Conservation (phyloP, 1,139 yeast species). For the Pichia cactophila region DNA sequence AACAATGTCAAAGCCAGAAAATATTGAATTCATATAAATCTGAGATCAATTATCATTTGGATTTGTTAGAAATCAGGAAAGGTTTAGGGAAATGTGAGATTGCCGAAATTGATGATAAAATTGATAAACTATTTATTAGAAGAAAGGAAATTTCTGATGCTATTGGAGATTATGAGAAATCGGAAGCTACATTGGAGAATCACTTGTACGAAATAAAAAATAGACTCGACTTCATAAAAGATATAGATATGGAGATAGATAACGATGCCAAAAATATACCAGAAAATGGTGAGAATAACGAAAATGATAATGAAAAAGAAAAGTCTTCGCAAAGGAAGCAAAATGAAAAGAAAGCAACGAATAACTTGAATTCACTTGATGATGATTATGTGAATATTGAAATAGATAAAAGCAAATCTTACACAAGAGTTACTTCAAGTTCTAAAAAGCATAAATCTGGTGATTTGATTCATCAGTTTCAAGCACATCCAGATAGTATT, state of each 20-base stretch:
- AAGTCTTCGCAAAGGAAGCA: background rate
- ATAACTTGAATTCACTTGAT: background rate
- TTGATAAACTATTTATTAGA: slow-evolving; percentile 41
- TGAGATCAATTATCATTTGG: slow-evolving; percentile 40
- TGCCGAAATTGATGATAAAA: slow-evolving; percentile 49
- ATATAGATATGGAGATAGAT: slow-evolving; percentile 12
- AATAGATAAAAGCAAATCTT: slow-evolving; percentile 7
- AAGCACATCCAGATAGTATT: slow-evolving; percentile 47
- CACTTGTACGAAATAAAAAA: slow-evolving; percentile 36
- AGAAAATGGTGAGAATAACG: slow-evolving; percentile 10
- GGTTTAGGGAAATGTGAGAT: slow-evolving; percentile 58
- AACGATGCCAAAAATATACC: slow-evolving; percentile 7
- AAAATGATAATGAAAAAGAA: background rate
- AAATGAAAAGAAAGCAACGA: background rate
- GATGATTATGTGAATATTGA: slow-evolving; percentile 6
- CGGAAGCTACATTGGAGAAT: slow-evolving; percentile 46
- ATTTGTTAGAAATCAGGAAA: slow-evolving; percentile 52
- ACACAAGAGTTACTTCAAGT: slow-evolving; percentile 10
- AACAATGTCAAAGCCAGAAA: slow-evolving; percentile 33
- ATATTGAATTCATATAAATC: slow-evolving; percentile 33
- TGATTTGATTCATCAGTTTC: slow-evolving; percentile 40
- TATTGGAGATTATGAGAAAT: slow-evolving; percentile 51
- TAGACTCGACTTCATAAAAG: slow-evolving; percentile 31
- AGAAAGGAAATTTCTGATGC: slow-evolving; percentile 48
- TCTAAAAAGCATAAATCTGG: slow-evolving; percentile 51